Percentiles rank a stretch among this genome's conserved stretches.
These are phyloP conservation scores for Cyclotella kingstonii DNA, from an alignment of 108 stramenopile species.

Conservation along the genomic window DNA sequence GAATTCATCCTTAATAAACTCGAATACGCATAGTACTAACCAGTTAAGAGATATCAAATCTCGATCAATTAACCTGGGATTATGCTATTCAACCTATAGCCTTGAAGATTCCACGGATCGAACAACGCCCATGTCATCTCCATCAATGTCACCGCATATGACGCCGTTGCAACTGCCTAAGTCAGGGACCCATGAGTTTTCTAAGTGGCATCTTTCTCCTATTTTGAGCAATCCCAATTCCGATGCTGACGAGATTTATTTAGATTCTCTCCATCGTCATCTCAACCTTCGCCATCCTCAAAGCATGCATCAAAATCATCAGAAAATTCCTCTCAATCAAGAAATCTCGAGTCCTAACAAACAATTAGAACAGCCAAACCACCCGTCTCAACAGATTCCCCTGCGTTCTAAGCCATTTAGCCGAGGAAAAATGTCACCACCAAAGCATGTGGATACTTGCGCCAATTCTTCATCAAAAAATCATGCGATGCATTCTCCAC, in stretches of 20 bases:
- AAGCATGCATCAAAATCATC: constrained; percentile 15
- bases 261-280: constrained; percentile 11
- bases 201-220: constrained; percentile 32
- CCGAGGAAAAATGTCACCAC: too few relatives aligned
- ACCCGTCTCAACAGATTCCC: too few relatives aligned
- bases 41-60: constrained; percentile 13
- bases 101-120: constrained; percentile 41
- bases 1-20: constrained; percentile 22
- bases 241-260: constrained; percentile 30
- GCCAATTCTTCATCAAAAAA: constrained; percentile 23
- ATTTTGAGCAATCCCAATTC: constrained; percentile 4
- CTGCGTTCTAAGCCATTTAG: too few relatives aligned
- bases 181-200: constrained; percentile 13
- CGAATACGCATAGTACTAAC: constrained; percentile 6
- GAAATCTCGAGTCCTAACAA: too few relatives aligned
- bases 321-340: not conserved
- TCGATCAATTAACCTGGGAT: not conserved
- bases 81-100: constrained; percentile 32
- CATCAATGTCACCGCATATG: constrained; percentile 40
- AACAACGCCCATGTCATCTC: constrained; percentile 42
- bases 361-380: too few relatives aligned
- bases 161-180: constrained; percentile 21
- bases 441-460: constrained; percentile 1
- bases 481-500: constrained; percentile 1
- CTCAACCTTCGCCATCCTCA: constrained; percentile 4